These are phyloP conservation scores for Cyclotella kingstonii DNA, from an alignment of 108 stramenopile genomes.

Conservation along the genomic window DNA sequence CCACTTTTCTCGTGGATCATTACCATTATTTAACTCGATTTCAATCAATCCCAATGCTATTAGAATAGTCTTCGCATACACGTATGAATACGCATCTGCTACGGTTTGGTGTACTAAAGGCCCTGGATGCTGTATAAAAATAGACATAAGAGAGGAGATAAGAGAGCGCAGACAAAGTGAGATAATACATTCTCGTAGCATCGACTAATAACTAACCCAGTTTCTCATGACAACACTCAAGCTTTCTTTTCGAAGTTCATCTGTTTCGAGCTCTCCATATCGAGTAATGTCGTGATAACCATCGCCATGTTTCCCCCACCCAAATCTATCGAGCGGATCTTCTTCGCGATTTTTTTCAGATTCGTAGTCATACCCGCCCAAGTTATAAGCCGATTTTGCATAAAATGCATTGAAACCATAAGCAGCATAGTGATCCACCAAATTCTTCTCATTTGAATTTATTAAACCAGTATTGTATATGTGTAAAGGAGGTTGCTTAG, in stretches of 20 bases:
- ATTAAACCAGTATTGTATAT: conserved; percentile 27
- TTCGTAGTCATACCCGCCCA: conserved; percentile 44
- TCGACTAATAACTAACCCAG: conserved; percentile 15
- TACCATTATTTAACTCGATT: conserved; percentile 27
- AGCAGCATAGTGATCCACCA: conserved; percentile 22
- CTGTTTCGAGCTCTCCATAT: conserved; percentile 44
- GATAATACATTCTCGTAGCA: neutral
- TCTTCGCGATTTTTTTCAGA: conserved; percentile 17
- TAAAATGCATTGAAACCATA: conserved; percentile 42
- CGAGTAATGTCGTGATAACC: conserved; percentile 49
- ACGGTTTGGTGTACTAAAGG: conserved; percentile 51
- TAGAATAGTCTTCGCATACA: conserved; percentile 45
- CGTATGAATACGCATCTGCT: conserved; percentile 53
- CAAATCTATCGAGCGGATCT: conserved; percentile 30
- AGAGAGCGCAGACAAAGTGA: neutral
- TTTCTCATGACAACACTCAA: conserved; percentile 48
- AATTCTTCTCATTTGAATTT: conserved; percentile 4
- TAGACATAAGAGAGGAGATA: neutral
- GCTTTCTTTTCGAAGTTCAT: conserved; percentile 25
- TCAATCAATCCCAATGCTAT: conserved; percentile 48
- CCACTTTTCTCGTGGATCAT: conserved; percentile 46
- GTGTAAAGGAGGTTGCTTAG: conserved; percentile 42
- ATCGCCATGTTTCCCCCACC: conserved; percentile 45
- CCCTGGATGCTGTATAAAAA: conserved; percentile 38
- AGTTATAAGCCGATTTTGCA: conserved; percentile 20